Conservation (phyloP, 139 green algal genomes). For the Eudorina sp. region DNA sequence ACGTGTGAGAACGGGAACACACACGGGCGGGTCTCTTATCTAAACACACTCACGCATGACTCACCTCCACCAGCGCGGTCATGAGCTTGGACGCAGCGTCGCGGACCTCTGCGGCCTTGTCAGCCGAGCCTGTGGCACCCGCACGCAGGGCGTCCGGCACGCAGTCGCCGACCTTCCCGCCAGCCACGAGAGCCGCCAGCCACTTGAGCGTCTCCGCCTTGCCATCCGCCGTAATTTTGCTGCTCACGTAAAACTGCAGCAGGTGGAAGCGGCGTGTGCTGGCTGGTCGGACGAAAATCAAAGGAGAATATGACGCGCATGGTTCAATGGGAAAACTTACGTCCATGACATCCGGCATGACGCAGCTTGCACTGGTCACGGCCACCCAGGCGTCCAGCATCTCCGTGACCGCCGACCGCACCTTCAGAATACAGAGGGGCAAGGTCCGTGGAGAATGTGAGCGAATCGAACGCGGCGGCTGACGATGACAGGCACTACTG, state of each 20-base stretch:
- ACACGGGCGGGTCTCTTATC: no score
- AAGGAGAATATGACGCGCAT: no score
- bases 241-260: slow-evolving; percentile 54
- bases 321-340: slow-evolving; percentile 6
- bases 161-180: slow-evolving; percentile 27
- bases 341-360: slow-evolving; percentile 74
- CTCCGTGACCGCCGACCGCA: slow-evolving; percentile 74
- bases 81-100: slow-evolving; percentile 76
- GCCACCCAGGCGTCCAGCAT: slow-evolving; percentile 87
- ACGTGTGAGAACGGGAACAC: no score
- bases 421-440: slow-evolving; percentile 11
- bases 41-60: neutral
- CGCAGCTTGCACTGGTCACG: slow-evolving; percentile 57
- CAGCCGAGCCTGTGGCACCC: slow-evolving; percentile 61
- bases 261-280: neutral
- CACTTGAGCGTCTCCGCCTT: slow-evolving; percentile 72
- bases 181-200: slow-evolving; percentile 50
- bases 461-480: no score
- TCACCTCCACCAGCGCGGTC: slow-evolving; percentile 64
- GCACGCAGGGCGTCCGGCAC: slow-evolving; percentile 52
- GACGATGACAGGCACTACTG: no score
- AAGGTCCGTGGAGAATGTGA: no score
- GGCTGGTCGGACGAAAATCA: no score
- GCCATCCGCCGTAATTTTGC: slow-evolving; percentile 84
- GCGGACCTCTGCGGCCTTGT: slow-evolving; percentile 85